phyloP scores from a whole-genome alignment of 805 yeast species.

The Priceomyces castillae region DNA sequence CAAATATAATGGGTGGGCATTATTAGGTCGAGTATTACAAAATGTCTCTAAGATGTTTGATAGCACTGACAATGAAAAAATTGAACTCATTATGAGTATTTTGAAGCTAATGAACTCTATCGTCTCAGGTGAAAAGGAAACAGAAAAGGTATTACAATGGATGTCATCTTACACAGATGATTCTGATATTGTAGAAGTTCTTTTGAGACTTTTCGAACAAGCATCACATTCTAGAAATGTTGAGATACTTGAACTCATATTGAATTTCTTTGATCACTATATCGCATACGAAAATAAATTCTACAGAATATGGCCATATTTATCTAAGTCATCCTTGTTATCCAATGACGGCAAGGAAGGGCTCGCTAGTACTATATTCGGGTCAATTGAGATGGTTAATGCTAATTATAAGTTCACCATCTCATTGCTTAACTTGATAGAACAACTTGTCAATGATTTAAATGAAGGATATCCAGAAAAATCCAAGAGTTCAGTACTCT shows the following conservation, averaged over 20 bases:
- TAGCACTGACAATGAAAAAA: conserved; percentile 34
- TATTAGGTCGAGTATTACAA: conserved; percentile 74
- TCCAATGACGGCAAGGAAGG: conserved; percentile 64
- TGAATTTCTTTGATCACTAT: conserved; percentile 41
- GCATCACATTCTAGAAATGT: conserved; percentile 57
- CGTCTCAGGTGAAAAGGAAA: conserved; percentile 33
- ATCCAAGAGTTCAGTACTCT: conserved; percentile 51
- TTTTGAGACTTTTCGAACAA: conserved; percentile 66
- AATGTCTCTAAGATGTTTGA: conserved; percentile 48
- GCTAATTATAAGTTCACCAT: conserved; percentile 68
- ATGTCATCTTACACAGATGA: conserved; percentile 50
- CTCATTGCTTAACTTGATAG: conserved; percentile 54
- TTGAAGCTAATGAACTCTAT: conserved; percentile 50
- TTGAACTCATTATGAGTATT: conserved; percentile 45
- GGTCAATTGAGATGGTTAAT: conserved; percentile 66
- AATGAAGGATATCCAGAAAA: conserved; percentile 22
- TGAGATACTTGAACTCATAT: conserved; percentile 41
- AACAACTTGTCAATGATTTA: conserved; percentile 48
- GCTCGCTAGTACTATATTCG: conserved; percentile 56
- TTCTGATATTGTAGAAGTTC: conserved; percentile 58
- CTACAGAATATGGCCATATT: conserved; percentile 74
- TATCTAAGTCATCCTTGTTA: conserved; percentile 64
- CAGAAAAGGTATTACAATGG: conserved; percentile 30
- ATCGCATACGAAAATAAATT: conserved; percentile 36
- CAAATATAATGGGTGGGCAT: conserved; percentile 82